These are phyloP conservation scores for Casuarina cunninghamiana DNA, from an alignment of 306 rosid species.

Conservation along the genomic window DNA sequence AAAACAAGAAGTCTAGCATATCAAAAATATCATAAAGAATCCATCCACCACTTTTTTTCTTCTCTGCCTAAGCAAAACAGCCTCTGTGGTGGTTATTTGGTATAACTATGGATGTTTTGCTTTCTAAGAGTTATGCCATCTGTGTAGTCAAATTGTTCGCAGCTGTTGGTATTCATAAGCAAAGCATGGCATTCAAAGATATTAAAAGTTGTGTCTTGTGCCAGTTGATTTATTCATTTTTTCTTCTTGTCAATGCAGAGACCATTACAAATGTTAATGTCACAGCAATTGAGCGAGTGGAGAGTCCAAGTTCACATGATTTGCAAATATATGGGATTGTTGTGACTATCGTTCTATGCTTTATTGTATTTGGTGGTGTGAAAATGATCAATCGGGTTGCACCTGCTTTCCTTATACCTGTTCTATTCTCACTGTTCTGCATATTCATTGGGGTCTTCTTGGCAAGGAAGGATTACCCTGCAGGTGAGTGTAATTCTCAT, in stretches of 20 bases:
- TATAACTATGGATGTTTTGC: not conserved
- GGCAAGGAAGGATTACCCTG: slow-evolving; percentile 73
- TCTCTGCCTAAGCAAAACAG: not conserved
- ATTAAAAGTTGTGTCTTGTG: slow-evolving; percentile 13
- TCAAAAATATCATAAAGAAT: not conserved
- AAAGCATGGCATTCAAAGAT: not conserved
- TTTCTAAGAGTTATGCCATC: not conserved
- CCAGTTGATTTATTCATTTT: slow-evolving; percentile 11
- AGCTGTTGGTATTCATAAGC: not conserved
- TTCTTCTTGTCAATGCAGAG: slow-evolving; percentile 58
- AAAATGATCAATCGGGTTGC: slow-evolving; percentile 98
- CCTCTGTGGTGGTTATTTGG: not conserved
- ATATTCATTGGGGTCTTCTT: slow-evolving; percentile 73
- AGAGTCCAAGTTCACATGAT: slow-evolving; percentile 80
- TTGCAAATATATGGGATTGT: slow-evolving; percentile 94
- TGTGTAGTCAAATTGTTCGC: not conserved
- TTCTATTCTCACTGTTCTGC: slow-evolving; percentile 75
- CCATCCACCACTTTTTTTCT: not conserved
- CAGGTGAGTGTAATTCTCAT: slow-evolving; percentile 48
- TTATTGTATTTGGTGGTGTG: slow-evolving; percentile 98
- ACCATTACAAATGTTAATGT: slow-evolving; percentile 74
- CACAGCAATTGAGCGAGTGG: slow-evolving; percentile 56
- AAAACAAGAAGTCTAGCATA: not conserved
- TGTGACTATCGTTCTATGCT: slow-evolving; percentile 89
- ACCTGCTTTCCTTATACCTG: slow-evolving; percentile 94